phyloP scores from a whole-genome alignment of 2,329 filamentous ascomycete species.

The Fusarium sp. region DNA sequence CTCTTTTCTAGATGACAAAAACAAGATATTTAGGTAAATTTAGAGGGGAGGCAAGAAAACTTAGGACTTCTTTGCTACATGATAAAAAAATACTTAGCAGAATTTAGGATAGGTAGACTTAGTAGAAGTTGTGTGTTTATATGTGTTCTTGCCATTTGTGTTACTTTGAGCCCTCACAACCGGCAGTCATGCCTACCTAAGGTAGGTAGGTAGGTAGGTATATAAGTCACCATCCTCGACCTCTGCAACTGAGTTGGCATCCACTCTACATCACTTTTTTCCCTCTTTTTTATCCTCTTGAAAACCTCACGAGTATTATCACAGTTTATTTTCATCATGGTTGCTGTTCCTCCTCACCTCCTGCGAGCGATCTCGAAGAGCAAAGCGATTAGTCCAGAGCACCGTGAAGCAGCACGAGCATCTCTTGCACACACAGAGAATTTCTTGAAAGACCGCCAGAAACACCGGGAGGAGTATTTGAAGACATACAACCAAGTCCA shows the following conservation, averaged over 20 bases:
- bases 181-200: no score
- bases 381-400: slow-evolving; percentile 49
- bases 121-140: background rate
- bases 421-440: slow-evolving; percentile 52
- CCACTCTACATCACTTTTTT: no score
- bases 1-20: background rate
- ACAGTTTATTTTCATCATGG: slow-evolving; percentile 1
- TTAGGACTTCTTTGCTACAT: background rate
- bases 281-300: background rate
- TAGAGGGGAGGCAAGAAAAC: background rate
- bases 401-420: slow-evolving; percentile 51
- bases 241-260: no score
- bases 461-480: slow-evolving; percentile 47
- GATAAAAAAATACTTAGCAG: background rate
- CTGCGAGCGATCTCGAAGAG: slow-evolving; percentile 57
- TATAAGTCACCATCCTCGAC: no score
- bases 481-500: background rate
- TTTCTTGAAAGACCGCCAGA: slow-evolving; percentile 38
- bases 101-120: background rate
- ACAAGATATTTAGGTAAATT: background rate
- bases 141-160: no score
- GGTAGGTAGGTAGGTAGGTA: no score
- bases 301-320: background rate
- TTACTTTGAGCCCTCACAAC: no score
- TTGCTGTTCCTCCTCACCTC: slow-evolving; percentile 58